A percentile compares a stretch with the other conserved stretches of the same genome.
Evolutionary conservation across 257 asterid genomes (phyloP).

Genomic region (Eustoma russellianum): DNA sequence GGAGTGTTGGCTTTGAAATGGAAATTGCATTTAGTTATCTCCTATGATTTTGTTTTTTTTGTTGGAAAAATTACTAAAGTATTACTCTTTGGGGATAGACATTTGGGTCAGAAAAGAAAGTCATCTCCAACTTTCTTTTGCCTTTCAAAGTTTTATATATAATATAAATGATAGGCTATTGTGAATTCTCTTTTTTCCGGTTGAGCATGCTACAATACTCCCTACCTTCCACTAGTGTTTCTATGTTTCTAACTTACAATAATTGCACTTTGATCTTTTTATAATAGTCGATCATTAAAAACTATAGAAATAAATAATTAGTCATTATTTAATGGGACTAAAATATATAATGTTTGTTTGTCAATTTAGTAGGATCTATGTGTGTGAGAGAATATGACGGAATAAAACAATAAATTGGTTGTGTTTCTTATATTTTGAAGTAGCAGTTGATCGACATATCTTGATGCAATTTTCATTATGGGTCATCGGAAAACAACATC

Average conservation of each 20-base stretch:
- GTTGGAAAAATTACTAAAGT: neutral
- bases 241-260: neutral
- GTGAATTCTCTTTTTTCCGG: neutral
- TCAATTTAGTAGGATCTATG: no score
- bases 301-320: no score
- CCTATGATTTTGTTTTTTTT: neutral
- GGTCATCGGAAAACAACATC: no score
- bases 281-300: no score
- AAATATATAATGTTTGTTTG: no score
- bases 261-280: no score
- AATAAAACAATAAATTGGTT: no score
- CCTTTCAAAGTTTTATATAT: conserved; percentile 4
- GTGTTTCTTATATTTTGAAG: no score
- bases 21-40: neutral
- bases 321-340: no score
- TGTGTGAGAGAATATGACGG: no score
- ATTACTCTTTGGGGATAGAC: neutral
- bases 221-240: neutral
- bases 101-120: conserved; percentile 3
- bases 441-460: no score
- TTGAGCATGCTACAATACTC: neutral
- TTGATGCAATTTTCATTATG: no score
- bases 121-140: conserved; percentile 2
- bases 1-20: conserved; percentile 15
- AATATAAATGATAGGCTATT: conserved; percentile 2